Conservation (phyloP, 345 rosid genomes). For the Trapa incisa region DNA sequence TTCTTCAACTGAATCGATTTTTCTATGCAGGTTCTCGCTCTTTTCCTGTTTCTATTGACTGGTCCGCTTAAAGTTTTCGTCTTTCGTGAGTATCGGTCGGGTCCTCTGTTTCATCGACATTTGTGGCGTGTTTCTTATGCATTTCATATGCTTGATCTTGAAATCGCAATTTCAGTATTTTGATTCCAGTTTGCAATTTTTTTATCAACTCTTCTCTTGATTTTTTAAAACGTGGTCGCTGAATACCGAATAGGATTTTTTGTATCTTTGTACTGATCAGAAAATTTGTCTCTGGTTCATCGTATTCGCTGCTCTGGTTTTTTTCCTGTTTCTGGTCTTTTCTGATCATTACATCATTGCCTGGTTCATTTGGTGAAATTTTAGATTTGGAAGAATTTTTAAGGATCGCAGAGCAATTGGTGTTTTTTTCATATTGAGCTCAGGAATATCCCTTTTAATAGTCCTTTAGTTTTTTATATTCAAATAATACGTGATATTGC, state of each 20-base stretch:
- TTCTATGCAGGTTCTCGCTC: slow-evolving; percentile 1
- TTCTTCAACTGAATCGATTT: background rate
- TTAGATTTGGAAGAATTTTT: background rate
- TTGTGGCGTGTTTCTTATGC: background rate
- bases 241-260: background rate
- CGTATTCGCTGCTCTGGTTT: background rate
- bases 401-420: background rate
- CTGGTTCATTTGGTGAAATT: background rate
- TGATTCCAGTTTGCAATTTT: background rate
- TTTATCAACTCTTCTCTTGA: background rate
- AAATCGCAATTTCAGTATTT: background rate
- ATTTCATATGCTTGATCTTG: background rate
- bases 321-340: background rate
- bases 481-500: background rate
- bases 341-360: background rate
- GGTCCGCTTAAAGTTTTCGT: background rate
- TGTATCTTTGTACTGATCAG: background rate
- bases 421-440: background rate
- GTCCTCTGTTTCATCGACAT: slow-evolving; percentile 8
- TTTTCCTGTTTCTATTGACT: background rate
- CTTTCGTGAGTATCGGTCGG: background rate
- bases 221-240: background rate
- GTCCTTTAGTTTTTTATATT: too few species aligned
- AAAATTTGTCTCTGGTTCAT: background rate
- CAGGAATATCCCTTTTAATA: too few species aligned